These are phyloP conservation scores for Pyrenophora seminiperda DNA, from an alignment of 2,329 filamentous ascomycete species.

Conservation along the genomic window DNA sequence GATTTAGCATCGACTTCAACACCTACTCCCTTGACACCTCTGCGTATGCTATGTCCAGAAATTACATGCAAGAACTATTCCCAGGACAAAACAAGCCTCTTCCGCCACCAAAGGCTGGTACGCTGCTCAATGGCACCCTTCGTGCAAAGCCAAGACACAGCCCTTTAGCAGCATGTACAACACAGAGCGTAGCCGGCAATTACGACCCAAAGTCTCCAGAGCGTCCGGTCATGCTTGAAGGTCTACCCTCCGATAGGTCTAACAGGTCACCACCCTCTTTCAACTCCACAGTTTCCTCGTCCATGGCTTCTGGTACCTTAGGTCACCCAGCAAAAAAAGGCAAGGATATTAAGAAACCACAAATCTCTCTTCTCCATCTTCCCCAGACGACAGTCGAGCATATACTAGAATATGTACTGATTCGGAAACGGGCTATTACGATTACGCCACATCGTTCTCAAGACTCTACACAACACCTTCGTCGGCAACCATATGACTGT, in stretches of 20 bases:
- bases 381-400: conserved; percentile 27
- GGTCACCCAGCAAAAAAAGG: background rate
- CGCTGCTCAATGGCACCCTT: background rate
- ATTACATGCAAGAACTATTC: conserved; percentile 11
- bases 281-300: conserved; percentile 14
- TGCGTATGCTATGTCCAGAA: conserved; percentile 7
- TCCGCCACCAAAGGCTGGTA: background rate
- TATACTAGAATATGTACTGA: conserved; percentile 26
- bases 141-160: background rate
- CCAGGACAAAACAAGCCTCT: conserved; percentile 13
- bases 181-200: background rate
- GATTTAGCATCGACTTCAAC: conserved; percentile 30
- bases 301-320: conserved; percentile 14
- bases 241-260: background rate
- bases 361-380: conserved; percentile 14
- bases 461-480: conserved; percentile 22
- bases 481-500: conserved; percentile 23
- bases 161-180: background rate
- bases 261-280: conserved; percentile 7
- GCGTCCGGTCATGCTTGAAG: conserved; percentile 8
- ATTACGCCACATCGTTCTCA: conserved; percentile 12
- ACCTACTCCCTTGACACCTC: conserved; percentile 16
- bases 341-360: background rate
- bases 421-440: conserved; percentile 22
- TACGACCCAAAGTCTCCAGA: conserved; percentile 4